Base-by-base conservation (phyloP, 2,329 filamentous ascomycete genomes). In the Endoconidiophora laricicola region DNA sequence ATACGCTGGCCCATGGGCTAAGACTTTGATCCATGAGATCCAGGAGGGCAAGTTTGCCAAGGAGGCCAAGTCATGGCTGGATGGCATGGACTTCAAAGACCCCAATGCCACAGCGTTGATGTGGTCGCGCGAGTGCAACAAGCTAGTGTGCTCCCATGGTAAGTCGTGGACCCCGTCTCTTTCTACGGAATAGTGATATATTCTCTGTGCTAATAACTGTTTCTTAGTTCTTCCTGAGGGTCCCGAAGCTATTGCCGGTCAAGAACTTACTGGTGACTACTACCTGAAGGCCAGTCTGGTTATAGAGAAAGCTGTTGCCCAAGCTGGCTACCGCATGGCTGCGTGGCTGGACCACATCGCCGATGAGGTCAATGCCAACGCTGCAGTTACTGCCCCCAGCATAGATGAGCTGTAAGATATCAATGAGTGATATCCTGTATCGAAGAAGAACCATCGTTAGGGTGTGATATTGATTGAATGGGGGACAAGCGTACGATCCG, bases 251-350 rank as follows among this genome's bases (percentile, higher is more conserved):
- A 76, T 83, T 48, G 65, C 64, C 12, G 73, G 70, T 16, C 66
- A 76, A 61, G 79, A 83, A 58, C 66, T 84, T 22, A 71, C 71
- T 24, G 74, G 73, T 0, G 69, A 71, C 33, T 85, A 85, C 62
- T 83, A 76, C 58, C 68, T 76, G 29, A 70, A 68, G 29, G 79
- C 78, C 2, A 73, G 73, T n/a, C 75, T 72, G 18, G 73, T 79
- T 52, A 68, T 85, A 43, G 77, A 85, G 62, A 60, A 74, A 53
- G 76, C 81, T 60, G 69, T 86, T 54, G 81, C 81, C 6, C 75
- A 74, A 55, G 82, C 78, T 3, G 82, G 82, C 9, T 82, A 77
- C 60, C 71, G 82, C 45, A 69, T 86, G 60, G 81, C 76, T 2
- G 72, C 71, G 18, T 84, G 78, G 77, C 63, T 84, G 54, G 79